Evolutionary conservation across 768 basidiomycete genomes (phyloP).

Genomic region (Tricholomella constricta): DNA sequence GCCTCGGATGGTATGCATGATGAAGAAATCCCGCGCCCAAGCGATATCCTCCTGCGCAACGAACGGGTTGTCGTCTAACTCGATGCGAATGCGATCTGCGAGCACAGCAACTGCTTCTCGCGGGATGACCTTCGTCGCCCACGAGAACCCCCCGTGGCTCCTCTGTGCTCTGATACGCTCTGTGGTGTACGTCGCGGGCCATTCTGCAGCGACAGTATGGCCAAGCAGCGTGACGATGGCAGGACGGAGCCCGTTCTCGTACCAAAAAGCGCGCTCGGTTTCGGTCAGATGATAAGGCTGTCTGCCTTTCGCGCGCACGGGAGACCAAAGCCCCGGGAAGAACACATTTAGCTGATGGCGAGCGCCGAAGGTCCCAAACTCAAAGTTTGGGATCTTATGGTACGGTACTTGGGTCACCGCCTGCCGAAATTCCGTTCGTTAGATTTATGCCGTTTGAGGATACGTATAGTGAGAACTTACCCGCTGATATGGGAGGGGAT

Average conservation of each 20-base stretch:
- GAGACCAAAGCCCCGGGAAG: constrained; percentile 25
- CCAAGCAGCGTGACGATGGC: constrained; percentile 13
- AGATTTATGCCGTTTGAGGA: neutral
- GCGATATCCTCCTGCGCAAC: too few species aligned
- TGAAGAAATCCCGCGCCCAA: constrained; percentile 24
- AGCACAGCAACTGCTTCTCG: constrained; percentile 6
- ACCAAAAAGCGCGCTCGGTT: constrained; percentile 17
- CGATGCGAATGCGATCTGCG: constrained; percentile 13
- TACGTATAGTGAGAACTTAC: neutral
- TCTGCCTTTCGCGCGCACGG: neutral
- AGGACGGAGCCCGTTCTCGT: constrained; percentile 27
- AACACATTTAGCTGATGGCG: constrained; percentile 27
- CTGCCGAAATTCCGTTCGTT: neutral
- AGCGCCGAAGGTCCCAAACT: constrained; percentile 21
- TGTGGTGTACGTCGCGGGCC: constrained; percentile 22
- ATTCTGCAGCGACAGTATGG: constrained; percentile 16
- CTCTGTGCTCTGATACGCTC: constrained; percentile 25
- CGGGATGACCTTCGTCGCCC: constrained; percentile 21
- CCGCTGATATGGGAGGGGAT: neutral
- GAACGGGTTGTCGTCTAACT: neutral
- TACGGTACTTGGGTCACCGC: constrained; percentile 7
- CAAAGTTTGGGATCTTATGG: constrained; percentile 31
- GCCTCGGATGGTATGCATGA: constrained; percentile 31
- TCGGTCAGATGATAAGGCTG: constrained; percentile 4
- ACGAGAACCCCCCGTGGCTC: constrained; percentile 15